Percentiles rank a stretch among this genome's conserved stretches.
Evolutionary conservation across 257 asterid genomes (phyloP).

Genomic region (Vinca minor): DNA sequence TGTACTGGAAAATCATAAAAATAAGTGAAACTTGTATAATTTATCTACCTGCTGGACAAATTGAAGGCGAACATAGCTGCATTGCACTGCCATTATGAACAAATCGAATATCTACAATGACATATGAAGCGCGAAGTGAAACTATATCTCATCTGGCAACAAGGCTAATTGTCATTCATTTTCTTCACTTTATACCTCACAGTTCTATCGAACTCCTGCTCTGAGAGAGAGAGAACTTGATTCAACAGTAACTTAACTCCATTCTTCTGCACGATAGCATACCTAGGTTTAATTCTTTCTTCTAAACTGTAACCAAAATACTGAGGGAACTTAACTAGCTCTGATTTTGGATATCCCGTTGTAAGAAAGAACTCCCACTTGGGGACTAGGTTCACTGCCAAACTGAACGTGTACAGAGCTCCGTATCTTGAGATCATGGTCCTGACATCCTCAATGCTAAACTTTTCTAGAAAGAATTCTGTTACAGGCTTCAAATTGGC

Average conservation of each 20-base stretch:
- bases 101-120: neutral
- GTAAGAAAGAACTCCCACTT: slow-evolving; percentile 80
- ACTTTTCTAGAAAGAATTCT: slow-evolving; percentile 55
- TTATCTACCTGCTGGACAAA: neutral
- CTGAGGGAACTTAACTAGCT: slow-evolving; percentile 77
- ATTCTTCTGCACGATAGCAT: slow-evolving; percentile 41
- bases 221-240: slow-evolving; percentile 69
- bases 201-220: slow-evolving; percentile 44
- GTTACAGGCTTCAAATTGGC: slow-evolving; percentile 76
- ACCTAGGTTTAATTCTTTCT: slow-evolving; percentile 79
- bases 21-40: neutral
- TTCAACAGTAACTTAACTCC: slow-evolving; percentile 59
- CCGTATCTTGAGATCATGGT: slow-evolving; percentile 73
- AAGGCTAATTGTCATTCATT: slow-evolving; percentile 17
- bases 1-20: neutral
- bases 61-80: neutral
- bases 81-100: neutral
- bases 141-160: no score
- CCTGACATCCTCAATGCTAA: slow-evolving; percentile 43
- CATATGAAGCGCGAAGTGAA: neutral
- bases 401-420: slow-evolving; percentile 73
- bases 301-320: slow-evolving; percentile 85
- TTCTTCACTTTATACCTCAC: slow-evolving; percentile 56
- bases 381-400: slow-evolving; percentile 52
- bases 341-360: slow-evolving; percentile 60